Conservation (phyloP, 495 filamentous ascomycete genomes). For the Talaromyces proteolyticus region DNA sequence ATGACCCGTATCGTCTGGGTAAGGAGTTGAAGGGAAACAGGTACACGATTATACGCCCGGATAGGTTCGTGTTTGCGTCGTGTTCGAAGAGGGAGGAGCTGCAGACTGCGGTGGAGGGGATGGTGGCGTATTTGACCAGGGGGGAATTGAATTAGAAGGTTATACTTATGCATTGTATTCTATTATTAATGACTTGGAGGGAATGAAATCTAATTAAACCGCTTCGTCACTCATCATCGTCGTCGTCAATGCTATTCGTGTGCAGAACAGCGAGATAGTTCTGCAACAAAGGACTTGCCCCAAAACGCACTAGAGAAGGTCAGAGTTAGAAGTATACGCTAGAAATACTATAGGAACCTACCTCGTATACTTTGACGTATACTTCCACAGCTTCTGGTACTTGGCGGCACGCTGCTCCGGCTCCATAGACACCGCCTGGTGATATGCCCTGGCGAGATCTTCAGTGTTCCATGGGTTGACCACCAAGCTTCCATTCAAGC, state of each 20-base stretch:
- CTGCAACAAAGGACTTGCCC: slow-evolving; percentile 73
- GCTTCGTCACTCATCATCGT: neutral
- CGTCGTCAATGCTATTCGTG: neutral
- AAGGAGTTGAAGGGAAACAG: slow-evolving; percentile 6
- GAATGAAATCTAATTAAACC: slow-evolving; percentile 3
- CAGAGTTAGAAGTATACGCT: neutral
- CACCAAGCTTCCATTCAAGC: slow-evolving; percentile 84
- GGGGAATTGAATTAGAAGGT: neutral
- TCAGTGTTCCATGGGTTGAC: slow-evolving; percentile 98
- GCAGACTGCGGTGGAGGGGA: neutral
- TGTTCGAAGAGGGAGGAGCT: slow-evolving; percentile 12
- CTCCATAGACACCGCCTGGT: slow-evolving; percentile 90
- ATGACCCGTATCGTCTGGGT: slow-evolving; percentile 12
- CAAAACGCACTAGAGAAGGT: slow-evolving; percentile 72
- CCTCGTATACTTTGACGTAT: slow-evolving; percentile 94
- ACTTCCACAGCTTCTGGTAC: slow-evolving; percentile 84
- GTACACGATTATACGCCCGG: slow-evolving; percentile 18
- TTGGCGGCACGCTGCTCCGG: slow-evolving; percentile 79
- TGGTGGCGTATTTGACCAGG: neutral
- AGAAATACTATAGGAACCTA: neutral
- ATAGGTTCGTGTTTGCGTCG: slow-evolving; percentile 22
- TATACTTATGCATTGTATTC: no score
- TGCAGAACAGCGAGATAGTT: slow-evolving; percentile 55
- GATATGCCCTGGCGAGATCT: slow-evolving; percentile 86
- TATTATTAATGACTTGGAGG: slow-evolving; percentile 12